Conservation (phyloP, 2,329 filamentous ascomycete genomes). For the Aspergillus japonicus region DNA sequence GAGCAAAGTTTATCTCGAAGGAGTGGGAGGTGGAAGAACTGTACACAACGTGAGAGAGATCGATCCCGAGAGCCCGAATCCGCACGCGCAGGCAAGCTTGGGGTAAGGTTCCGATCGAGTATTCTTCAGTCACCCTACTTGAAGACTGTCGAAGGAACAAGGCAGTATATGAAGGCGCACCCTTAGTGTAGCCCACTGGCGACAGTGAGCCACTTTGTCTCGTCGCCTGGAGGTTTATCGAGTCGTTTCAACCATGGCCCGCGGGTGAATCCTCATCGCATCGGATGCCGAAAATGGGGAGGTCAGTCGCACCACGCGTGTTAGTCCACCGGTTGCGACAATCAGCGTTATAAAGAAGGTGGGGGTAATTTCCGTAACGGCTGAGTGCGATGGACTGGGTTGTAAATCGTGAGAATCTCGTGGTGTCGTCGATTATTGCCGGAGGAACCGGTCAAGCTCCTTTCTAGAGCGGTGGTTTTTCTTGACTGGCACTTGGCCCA, state of each 20-base stretch:
- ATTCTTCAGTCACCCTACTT: background rate
- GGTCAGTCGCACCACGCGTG: constrained; percentile 11
- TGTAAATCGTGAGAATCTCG: background rate
- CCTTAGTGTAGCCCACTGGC: background rate
- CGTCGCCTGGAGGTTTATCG: constrained; percentile 3
- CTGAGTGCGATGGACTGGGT: background rate
- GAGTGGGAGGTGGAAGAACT: background rate
- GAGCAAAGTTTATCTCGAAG: background rate
- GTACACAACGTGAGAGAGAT: background rate
- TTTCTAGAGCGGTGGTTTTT: constrained; percentile 1
- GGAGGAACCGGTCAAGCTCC: background rate
- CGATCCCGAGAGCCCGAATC: background rate
- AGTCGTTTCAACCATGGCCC: constrained; percentile 16
- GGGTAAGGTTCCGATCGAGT: background rate
- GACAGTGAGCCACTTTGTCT: background rate
- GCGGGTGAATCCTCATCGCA: constrained; percentile 18
- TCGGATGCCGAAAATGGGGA: constrained; percentile 10
- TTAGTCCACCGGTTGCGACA: background rate
- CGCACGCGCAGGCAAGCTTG: background rate
- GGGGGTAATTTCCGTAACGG: background rate
- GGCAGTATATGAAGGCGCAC: background rate
- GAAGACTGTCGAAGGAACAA: background rate
- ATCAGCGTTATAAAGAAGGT: background rate
- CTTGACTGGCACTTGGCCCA: background rate
- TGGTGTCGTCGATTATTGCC: background rate